These are phyloP conservation scores for Cyberlindnera sargentensis DNA, from an alignment of 805 yeast genomes.

Conservation along the genomic window DNA sequence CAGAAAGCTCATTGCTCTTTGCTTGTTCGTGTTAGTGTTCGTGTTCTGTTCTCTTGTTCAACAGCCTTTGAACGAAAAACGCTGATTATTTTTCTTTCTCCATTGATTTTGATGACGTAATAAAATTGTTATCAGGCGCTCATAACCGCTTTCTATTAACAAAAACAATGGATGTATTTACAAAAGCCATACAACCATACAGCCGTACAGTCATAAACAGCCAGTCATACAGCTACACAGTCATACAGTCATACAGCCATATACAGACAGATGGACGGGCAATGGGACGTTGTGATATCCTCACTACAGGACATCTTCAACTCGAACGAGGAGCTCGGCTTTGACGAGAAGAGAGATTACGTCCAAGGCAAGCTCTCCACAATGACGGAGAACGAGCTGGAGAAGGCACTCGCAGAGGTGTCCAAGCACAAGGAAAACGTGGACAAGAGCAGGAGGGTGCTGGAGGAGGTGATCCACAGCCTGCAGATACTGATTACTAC, in stretches of 20 bases:
- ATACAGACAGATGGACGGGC: slow-evolving; percentile 36
- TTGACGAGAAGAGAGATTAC: slow-evolving; percentile 34
- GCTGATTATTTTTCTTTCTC: too few relatives aligned
- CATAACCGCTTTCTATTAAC: too few relatives aligned
- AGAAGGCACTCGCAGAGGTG: slow-evolving; percentile 33
- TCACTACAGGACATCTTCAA: slow-evolving; percentile 64
- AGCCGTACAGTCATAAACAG: too few relatives aligned
- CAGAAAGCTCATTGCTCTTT: slow-evolving; percentile 12
- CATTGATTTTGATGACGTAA: too few relatives aligned
- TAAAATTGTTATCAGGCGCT: too few relatives aligned
- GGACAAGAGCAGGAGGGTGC: slow-evolving; percentile 40
- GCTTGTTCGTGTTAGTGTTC: not conserved
- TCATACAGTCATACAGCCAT: not conserved
- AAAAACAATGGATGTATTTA: too few relatives aligned
- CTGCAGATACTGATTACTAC: slow-evolving; percentile 35
- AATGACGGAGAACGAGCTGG: slow-evolving; percentile 33
- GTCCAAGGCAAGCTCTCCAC: slow-evolving; percentile 26
- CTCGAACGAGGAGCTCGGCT: slow-evolving; percentile 46
- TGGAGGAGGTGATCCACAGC: slow-evolving; percentile 38
- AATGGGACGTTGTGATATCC: slow-evolving; percentile 63
- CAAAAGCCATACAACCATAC: too few relatives aligned
- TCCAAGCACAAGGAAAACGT: slow-evolving; percentile 51
- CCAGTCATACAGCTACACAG: not conserved
- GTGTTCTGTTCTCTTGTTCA: not conserved
- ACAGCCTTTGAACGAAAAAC: too few relatives aligned